phyloP scores from a whole-genome alignment of 805 yeast species.

The Zygoascus biomembranicola region DNA sequence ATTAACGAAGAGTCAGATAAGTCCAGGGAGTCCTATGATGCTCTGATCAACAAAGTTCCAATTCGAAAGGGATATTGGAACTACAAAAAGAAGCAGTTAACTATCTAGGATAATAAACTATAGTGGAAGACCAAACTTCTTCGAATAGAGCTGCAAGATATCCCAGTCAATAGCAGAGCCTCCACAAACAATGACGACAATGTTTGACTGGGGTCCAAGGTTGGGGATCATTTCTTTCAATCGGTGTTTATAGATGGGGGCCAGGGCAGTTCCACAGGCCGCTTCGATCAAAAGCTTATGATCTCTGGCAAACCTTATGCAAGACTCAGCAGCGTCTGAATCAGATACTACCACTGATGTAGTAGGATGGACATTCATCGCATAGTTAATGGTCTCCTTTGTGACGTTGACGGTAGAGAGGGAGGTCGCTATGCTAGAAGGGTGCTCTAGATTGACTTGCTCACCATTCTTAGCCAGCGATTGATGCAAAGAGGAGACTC shows the following conservation, averaged over 20 bases:
- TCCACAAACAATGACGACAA: conserved; percentile 55
- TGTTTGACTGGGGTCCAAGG: conserved; percentile 33
- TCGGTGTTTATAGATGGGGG: conserved; percentile 30
- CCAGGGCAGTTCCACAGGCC: conserved; percentile 65
- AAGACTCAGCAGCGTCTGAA: conserved; percentile 45
- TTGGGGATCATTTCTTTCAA: conserved; percentile 19
- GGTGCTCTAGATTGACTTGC: conserved; percentile 35
- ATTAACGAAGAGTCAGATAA: conserved; percentile 23
- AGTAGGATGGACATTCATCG: conserved; percentile 33
- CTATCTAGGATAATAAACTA: neutral
- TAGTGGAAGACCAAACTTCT: conserved; percentile 15
- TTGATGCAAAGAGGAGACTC: conserved; percentile 49
- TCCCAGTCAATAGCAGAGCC: conserved; percentile 31
- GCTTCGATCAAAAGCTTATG: conserved; percentile 53
- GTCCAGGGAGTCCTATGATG: conserved; percentile 40
- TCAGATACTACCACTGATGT: conserved; percentile 42
- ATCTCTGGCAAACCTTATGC: conserved; percentile 42
- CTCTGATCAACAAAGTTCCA: conserved; percentile 53
- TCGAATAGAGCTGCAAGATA: conserved; percentile 18
- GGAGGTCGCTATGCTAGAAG: conserved; percentile 52
- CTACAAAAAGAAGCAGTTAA: conserved; percentile 21
- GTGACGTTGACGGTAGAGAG: conserved; percentile 57
- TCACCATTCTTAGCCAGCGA: conserved; percentile 41
- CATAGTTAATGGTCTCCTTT: conserved; percentile 39
- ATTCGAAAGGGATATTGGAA: conserved; percentile 58